Evolutionary conservation across 495 filamentous ascomycete genomes (phyloP).

Genomic region (Penicillium paxilli): DNA sequence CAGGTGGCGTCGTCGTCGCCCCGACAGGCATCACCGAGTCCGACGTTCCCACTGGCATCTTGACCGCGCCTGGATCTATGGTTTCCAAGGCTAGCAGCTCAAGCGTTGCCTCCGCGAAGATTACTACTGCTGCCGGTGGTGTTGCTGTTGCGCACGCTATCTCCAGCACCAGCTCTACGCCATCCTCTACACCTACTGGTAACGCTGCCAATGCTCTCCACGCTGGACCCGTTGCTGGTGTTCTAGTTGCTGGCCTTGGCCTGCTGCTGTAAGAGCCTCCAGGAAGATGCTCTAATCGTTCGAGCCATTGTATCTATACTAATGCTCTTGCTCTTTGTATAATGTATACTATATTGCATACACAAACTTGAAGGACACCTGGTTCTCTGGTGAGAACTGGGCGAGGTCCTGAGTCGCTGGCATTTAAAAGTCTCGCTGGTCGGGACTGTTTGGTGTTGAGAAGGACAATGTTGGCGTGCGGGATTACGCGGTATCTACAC

Average conservation of each 20-base stretch:
- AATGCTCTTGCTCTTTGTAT: neutral
- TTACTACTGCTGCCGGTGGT: neutral
- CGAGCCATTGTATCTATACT: neutral
- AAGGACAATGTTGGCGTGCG: neutral
- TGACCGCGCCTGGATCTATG: slow-evolving; percentile 14
- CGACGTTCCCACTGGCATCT: slow-evolving; percentile 13
- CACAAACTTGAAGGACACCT: neutral
- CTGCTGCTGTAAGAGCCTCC: slow-evolving; percentile 27
- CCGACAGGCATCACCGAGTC: slow-evolving; percentile 14
- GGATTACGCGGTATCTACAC: neutral
- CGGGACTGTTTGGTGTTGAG: neutral
- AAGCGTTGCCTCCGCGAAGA: neutral
- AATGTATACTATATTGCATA: neutral
- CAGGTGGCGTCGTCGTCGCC: slow-evolving; percentile 31
- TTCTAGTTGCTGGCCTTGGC: slow-evolving; percentile 16
- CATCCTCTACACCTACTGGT: slow-evolving; percentile 9
- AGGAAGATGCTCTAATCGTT: neutral
- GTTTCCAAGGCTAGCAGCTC: slow-evolving; percentile 6
- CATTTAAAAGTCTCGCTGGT: neutral
- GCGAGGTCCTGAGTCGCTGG: neutral
- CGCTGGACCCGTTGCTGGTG: slow-evolving; percentile 15
- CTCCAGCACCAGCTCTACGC: slow-evolving; percentile 4
- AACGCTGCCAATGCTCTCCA: slow-evolving; percentile 21
- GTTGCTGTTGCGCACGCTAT: no score
- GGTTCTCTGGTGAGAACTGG: slow-evolving; percentile 4